phyloP scores from a whole-genome alignment of 176 grass and related monocot species.

The Ampelocalamus luodianensis region DNA sequence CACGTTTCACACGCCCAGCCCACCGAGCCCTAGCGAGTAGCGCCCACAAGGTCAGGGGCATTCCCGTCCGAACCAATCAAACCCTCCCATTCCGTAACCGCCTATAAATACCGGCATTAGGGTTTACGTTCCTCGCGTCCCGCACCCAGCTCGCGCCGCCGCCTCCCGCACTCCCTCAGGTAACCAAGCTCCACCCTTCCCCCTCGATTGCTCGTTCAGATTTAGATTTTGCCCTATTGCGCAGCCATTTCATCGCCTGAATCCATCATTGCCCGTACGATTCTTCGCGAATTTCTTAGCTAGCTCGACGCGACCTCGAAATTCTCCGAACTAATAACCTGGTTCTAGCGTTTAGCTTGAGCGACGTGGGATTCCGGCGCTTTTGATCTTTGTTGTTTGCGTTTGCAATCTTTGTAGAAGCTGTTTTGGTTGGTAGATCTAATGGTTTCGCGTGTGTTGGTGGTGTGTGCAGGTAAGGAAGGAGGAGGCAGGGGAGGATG shows the following conservation, averaged over 20 bases:
- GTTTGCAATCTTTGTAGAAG: not conserved
- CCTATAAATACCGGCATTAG: slow-evolving; percentile 51
- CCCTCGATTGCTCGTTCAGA: too few relatives aligned
- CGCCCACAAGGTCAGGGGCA: not conserved
- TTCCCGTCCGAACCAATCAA: slow-evolving; percentile 24
- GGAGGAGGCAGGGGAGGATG: slow-evolving; percentile 58
- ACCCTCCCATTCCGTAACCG: slow-evolving; percentile 33
- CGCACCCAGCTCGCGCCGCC: not conserved
- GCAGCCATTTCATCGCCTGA: not conserved
- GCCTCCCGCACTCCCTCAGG: slow-evolving; percentile 35
- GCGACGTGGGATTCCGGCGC: not conserved
- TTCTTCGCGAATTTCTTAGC: not conserved
- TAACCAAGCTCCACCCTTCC: not conserved
- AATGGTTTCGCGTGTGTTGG: not conserved
- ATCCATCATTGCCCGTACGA: not conserved
- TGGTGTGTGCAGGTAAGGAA: slow-evolving; percentile 50
- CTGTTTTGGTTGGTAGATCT: not conserved
- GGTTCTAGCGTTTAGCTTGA: not conserved
- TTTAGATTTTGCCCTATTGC: too few relatives aligned
- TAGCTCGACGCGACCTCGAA: not conserved
- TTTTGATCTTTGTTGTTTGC: not conserved
- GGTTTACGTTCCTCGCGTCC: slow-evolving; percentile 41
- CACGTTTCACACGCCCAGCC: too few relatives aligned
- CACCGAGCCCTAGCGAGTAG: not conserved
- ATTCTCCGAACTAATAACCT: not conserved